phyloP scores from a whole-genome alignment of 176 grass and related monocot species.

The Oryza officinalis region DNA sequence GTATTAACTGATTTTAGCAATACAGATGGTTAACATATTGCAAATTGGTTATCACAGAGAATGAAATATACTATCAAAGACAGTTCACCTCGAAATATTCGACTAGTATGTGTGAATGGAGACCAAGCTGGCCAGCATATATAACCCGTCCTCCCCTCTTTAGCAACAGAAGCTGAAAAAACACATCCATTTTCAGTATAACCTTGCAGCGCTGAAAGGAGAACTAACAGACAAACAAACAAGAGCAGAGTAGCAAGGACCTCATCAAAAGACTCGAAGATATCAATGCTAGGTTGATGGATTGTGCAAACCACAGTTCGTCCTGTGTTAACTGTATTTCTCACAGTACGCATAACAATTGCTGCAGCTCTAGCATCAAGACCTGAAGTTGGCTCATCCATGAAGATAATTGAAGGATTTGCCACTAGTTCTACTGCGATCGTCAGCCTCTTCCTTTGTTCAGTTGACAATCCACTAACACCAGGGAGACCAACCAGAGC shows the following conservation, averaged over 20 bases:
- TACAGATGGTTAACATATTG: conserved; percentile 4
- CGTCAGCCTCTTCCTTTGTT: conserved; percentile 73
- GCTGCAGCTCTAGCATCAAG: conserved; percentile 78
- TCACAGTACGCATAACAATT: conserved; percentile 73
- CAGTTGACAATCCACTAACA: conserved; percentile 63
- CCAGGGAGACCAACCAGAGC: conserved; percentile 67
- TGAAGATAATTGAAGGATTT: conserved; percentile 83
- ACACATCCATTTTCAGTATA: conserved; percentile 18
- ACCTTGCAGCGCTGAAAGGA: neutral
- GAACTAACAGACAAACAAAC: neutral
- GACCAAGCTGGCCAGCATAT: conserved; percentile 69
- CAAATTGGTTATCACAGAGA: neutral
- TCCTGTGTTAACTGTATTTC: conserved; percentile 77
- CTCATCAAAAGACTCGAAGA: conserved; percentile 85
- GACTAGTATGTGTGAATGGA: conserved; percentile 54
- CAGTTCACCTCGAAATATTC: conserved; percentile 70
- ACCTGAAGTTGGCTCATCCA: conserved; percentile 83
- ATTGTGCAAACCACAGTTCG: conserved; percentile 77
- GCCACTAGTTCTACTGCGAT: conserved; percentile 72
- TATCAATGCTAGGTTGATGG: conserved; percentile 82
- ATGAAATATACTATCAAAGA: conserved; percentile 1
- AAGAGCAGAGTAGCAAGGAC: conserved; percentile 23
- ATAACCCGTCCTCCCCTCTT: conserved; percentile 71
- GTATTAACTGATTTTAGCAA: neutral
- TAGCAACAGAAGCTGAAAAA: conserved; percentile 63